Base-by-base conservation (phyloP, 2,329 filamentous ascomycete genomes). In the Microdochium trichocladiopsis region DNA sequence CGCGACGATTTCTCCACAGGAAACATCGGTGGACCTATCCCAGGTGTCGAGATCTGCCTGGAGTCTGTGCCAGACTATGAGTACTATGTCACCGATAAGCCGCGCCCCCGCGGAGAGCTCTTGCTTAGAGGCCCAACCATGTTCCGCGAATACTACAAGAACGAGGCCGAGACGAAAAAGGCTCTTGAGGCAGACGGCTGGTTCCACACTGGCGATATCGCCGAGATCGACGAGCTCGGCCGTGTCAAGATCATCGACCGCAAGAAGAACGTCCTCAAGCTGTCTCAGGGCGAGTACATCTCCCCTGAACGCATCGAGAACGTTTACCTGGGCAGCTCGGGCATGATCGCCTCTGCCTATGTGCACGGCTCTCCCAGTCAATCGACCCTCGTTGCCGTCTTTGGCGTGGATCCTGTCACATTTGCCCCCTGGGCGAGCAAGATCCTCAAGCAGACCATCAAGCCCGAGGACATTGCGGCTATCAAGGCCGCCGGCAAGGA, bases 241-340 rank as follows among this genome's bases (percentile, higher is more conserved):
- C 89, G 92, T 55, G 87, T 97, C 76, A 85, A 83, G 70, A 95
- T 99, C 70, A 87, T 99, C 62, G 94, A 99, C 71, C 91, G 94
- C 62, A 87, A 91, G 73, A 99, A 99, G 87, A 97, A 97, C 72
- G 90, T 99, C n/a, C 83, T 99, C 66, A 99, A 99, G 80, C 83
- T 99, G 52, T 86, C 93, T 0, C 94, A 99, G 71, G 94, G 94
- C 68, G 94, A 99, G 74, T 99, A 99, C 72, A 90, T 99, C 63
- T 96, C 92, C 1, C 94, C 94, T 14, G 94, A 99, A 74, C 89
- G 92, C 53, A 90, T 99, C 65, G 94, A 99, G 76, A 96, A 96
- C 68, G 87, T 96, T 33, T 95, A 92, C 69, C 77, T 95, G 56
- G 90, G 88, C 57, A 91, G 87, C 72, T 85, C 85, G 56, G 86